phyloP scores from a whole-genome alignment of 2,329 filamentous ascomycete genomes.

The Hymenoscyphus fraxineus region DNA sequence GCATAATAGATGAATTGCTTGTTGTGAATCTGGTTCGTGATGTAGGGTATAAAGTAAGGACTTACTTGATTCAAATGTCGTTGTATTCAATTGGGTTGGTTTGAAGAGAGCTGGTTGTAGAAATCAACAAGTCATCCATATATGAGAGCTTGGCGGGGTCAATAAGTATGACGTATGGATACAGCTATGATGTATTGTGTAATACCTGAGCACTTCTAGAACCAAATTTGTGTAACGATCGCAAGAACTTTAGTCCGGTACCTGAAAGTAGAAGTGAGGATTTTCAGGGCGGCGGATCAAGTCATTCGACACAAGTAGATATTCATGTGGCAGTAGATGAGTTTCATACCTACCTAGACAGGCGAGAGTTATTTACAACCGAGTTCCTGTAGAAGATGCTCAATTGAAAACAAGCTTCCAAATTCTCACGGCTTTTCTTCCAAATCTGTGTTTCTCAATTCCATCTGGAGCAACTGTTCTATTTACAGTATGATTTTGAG shows the following conservation, averaged over 20 bases:
- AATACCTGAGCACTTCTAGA: background rate
- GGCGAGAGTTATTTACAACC: too few relatives aligned
- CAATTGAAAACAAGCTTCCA: too few relatives aligned
- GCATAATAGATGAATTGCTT: background rate
- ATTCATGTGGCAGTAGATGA: too few relatives aligned
- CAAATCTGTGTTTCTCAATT: too few relatives aligned
- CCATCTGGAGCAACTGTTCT: too few relatives aligned
- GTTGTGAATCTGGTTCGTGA: background rate
- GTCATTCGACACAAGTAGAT: too few relatives aligned
- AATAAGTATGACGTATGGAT: background rate
- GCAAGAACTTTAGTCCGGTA: background rate
- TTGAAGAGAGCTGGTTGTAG: background rate
- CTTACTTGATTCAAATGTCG: background rate
- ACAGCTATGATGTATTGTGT: background rate
- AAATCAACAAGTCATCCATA: constrained; percentile 1
- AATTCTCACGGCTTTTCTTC: too few relatives aligned
- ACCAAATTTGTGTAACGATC: background rate
- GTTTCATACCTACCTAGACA: too few relatives aligned
- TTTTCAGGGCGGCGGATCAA: too few relatives aligned
- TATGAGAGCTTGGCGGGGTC: background rate
- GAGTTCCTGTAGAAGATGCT: too few relatives aligned
- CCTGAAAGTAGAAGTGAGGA: background rate
- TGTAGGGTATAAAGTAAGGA: background rate
- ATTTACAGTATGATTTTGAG: too few relatives aligned
- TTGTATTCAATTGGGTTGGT: background rate